A percentile compares a stretch with the other conserved stretches of the same genome.
Conservation (phyloP, 2,329 filamentous ascomycete species). For the Paecilomyces niveus region DNA sequence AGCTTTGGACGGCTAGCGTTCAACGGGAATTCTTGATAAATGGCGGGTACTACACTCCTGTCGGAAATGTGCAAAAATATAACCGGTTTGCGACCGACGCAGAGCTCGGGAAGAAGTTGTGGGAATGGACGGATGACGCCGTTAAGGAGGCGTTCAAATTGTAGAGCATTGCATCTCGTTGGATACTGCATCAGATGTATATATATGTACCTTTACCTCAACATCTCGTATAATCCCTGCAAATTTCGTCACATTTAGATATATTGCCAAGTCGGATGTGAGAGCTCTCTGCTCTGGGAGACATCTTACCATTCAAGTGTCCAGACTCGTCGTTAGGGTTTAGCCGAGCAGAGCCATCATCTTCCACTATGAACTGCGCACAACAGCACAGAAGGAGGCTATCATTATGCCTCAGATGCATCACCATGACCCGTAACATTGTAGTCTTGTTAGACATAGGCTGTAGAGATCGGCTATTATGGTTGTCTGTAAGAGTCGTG, state of each 20-base stretch:
- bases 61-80: constrained; percentile 24
- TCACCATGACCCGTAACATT: background rate
- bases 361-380: constrained; percentile 3
- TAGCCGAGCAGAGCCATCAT: constrained; percentile 27
- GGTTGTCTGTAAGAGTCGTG: background rate
- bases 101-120: constrained; percentile 27
- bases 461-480: background rate
- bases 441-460: background rate
- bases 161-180: background rate
- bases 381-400: background rate
- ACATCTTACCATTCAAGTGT: background rate
- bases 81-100: constrained; percentile 24
- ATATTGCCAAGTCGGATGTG: background rate
- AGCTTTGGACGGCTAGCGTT: constrained; percentile 34
- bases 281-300: too few species aligned
- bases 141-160: background rate
- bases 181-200: background rate
- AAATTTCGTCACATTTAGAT: background rate
- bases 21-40: constrained; percentile 24
- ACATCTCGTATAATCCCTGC: background rate
- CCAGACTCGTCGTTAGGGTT: constrained; percentile 24
- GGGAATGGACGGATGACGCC: constrained; percentile 39
- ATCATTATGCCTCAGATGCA: background rate
- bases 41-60: constrained; percentile 36
- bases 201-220: too few species aligned